Base-by-base conservation (phyloP, 257 asterid species). In the Paraleonurus japonicus region DNA sequence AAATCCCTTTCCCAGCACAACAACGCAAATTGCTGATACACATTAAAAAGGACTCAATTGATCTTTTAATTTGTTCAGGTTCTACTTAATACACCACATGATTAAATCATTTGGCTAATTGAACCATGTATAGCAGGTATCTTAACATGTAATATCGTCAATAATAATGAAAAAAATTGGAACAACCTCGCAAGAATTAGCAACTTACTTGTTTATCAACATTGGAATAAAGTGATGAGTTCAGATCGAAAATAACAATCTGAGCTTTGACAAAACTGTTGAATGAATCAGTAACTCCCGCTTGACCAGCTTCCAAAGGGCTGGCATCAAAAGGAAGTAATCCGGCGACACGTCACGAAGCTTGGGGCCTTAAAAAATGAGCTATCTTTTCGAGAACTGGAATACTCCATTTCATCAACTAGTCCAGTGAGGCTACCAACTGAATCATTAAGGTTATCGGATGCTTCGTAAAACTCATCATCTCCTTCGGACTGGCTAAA, bases 221-320 rank as follows among this genome's bases (percentile, higher is more conserved):
- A 67, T 81, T 78, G 65, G 86, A 69, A 71, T 89, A 87, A 70
- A 77, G 88, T 67, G 87, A 79, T 13, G 99, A 94, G 75, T 88
- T 81, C 85, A 84, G 90, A 79, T 89, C 97, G 66, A 82, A 80
- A 65, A 91, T 78, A 61, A 87, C 78, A 35, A 91, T 85, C 80
- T 94, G 99, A 76, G 99, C 96, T 81, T 86, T 91, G 79, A 94
- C 99, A 77, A 94, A 94, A 83, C 93, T 94, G 82, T 86, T 89
- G 65, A 86, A 75, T 61, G 92, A 82, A 67, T 81, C 87, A 74
- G 81, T 79, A 67, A 73, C 81, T 51, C 83, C 88, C 43, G 57
- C 20, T 32, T 81, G 70, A 79, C 86, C 84, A 81, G 76, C 76
- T 79, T 84, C 96, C 76, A 79, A 54, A 61, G 81, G 76, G 48